These are phyloP conservation scores for Helichrysum umbraculigerum DNA, from an alignment of 129 eudicot genomes.

Conservation along the genomic window DNA sequence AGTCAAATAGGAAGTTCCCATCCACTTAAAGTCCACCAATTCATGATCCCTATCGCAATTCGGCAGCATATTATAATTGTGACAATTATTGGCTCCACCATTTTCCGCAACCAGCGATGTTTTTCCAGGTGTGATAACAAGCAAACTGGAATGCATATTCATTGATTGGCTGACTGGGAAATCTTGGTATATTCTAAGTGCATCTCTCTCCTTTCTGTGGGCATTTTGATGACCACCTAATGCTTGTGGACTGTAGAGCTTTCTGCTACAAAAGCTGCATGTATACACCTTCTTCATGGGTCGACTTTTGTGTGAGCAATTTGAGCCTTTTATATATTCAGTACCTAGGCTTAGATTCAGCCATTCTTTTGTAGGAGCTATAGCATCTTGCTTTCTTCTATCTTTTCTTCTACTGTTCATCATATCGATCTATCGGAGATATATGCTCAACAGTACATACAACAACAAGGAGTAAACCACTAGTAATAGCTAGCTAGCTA, in stretches of 20 bases:
- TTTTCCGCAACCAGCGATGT: background rate
- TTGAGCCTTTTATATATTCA: no score
- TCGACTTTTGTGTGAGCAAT: background rate
- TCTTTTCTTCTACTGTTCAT: no score
- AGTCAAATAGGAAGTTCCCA: background rate
- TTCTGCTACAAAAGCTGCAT: background rate
- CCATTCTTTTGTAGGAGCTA: background rate
- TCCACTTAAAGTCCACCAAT: background rate
- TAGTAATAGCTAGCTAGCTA: no score
- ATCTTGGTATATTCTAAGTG: background rate
- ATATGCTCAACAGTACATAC: no score
- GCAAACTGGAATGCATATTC: background rate
- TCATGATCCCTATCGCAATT: background rate
- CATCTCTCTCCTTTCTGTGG: slow-evolving; percentile 6
- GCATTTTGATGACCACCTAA: slow-evolving; percentile 20
- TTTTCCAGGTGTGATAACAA: background rate
- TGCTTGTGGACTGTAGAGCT: slow-evolving; percentile 7
- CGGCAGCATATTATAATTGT: background rate
- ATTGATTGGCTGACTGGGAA: background rate
- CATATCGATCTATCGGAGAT: no score
- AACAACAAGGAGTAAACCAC: no score
- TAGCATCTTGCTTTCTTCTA: no score
- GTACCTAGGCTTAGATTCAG: background rate
- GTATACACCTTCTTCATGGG: slow-evolving; percentile 5
- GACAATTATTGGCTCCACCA: background rate